phyloP scores from a whole-genome alignment of 495 filamentous ascomycete species.

The Sabuloglossum arenarium region DNA sequence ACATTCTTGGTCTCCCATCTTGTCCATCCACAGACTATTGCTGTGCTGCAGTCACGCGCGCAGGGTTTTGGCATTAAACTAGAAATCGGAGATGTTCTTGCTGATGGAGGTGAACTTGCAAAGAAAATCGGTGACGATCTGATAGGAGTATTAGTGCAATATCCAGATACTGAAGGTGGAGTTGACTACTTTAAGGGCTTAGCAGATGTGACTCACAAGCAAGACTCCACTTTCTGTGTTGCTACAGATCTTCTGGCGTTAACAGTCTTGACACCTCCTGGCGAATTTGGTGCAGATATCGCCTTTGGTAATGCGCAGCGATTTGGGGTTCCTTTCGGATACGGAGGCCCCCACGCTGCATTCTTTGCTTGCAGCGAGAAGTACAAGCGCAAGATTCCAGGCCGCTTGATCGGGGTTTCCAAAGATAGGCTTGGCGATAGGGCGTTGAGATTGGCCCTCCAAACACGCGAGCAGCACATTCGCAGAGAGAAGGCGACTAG shows the following conservation, averaged over 20 bases:
- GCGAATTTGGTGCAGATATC: constrained; percentile 93
- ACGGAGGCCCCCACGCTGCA: constrained; percentile 86
- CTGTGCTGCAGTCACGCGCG: constrained; percentile 72
- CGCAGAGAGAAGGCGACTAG: constrained; percentile 94
- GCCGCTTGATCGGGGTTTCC: constrained; percentile 78
- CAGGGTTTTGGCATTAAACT: constrained; percentile 83
- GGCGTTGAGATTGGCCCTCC: constrained; percentile 74
- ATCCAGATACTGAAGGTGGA: constrained; percentile 77
- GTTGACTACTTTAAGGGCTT: constrained; percentile 55
- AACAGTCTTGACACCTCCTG: constrained; percentile 76
- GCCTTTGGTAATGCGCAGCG: constrained; percentile 93
- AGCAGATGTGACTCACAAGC: constrained; percentile 55
- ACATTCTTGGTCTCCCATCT: constrained; percentile 66
- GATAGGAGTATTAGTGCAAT: constrained; percentile 84
- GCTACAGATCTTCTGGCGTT: constrained; percentile 84
- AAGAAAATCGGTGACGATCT: constrained; percentile 62
- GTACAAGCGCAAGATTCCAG: constrained; percentile 90
- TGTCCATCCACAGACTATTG: constrained; percentile 77
- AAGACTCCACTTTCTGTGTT: constrained; percentile 66
- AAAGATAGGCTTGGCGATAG: constrained; percentile 73
- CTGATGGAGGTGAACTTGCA: constrained; percentile 36
- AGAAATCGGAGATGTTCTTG: constrained; percentile 46
- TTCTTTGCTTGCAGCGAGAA: constrained; percentile 92
- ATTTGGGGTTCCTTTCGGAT: constrained; percentile 85
- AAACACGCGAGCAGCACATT: constrained; percentile 96